Evolutionary conservation across 768 basidiomycete species (phyloP), one percentile per base, ranked within the genome.

Genomic region (Gymnopilus dilepis): DNA sequence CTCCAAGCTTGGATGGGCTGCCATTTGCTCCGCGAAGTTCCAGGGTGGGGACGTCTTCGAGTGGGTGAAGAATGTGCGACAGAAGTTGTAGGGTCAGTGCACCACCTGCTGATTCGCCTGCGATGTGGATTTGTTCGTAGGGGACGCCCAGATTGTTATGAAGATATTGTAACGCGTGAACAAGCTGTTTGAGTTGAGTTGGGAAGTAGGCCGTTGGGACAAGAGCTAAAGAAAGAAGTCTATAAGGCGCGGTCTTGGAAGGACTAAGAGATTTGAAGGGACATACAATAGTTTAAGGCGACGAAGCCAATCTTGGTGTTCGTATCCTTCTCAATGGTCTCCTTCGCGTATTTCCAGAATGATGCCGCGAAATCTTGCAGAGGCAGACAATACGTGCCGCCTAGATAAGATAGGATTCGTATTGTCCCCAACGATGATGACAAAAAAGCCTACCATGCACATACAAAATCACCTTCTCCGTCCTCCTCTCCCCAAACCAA

Each of bases 51-150:
- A 13, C 51, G 17, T 4, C 58, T 47, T 51, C 73, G 6, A 69
- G 60, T 8, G 76, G 76, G 53, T 75, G 75, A 17, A 76, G 72
- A 2, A 74, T 65, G 52, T 74, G 72, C 13, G 73, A 73, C 9
- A 77, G 41, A 22, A 76, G 58, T 59, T 75, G 70, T 1, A 75
- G 63, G 6, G 67, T 65, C 34, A 78, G 71, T 43, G 72, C 72
- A 1, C 61, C 77, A 5, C 76, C 76, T 2, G 77, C 77, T 11
- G 77, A 78, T 41, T 78, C 77, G 22, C 75, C 75, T 0, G 62
- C 67, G 5, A 78, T 43, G 50, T 73, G 68, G 34, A 78, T 66
- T 30, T 74, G 69, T 40, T 63, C 56, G 0, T 70, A 71, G 1
- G 62, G 45, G 2, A 73, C 63, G 4, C 73, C 74, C 15, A 30